These are phyloP conservation scores for Blastocystis sp. DNA, from an alignment of 352 stramenopile species.

Conservation along the genomic window DNA sequence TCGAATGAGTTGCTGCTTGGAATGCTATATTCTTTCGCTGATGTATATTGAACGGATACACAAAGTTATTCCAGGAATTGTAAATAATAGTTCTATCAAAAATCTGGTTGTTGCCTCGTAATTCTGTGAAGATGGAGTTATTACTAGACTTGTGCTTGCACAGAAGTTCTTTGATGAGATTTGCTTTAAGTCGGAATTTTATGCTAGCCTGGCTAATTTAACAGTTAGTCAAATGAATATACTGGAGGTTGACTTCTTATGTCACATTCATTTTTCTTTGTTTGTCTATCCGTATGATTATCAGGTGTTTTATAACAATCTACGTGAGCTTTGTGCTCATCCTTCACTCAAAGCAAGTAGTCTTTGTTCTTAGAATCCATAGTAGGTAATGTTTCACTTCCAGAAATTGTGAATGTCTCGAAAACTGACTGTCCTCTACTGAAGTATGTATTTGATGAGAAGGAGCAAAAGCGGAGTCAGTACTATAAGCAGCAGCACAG, in stretches of 20 bases:
- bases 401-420: background rate
- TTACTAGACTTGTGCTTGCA: background rate
- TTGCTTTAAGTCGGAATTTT: conserved; percentile 47
- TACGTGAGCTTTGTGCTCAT: background rate
- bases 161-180: conserved; percentile 58
- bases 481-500: background rate
- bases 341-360: background rate
- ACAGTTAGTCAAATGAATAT: background rate
- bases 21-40: conserved; percentile 39
- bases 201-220: conserved; percentile 11
- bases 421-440: background rate
- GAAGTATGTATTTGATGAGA: background rate
- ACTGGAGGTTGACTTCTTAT: conserved; percentile 34
- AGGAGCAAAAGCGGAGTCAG: conserved; percentile 1
- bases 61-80: background rate
- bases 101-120: conserved; percentile 22
- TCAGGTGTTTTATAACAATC: background rate
- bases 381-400: background rate
- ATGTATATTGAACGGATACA: conserved; percentile 4
- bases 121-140: background rate
- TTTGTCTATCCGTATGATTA: conserved; percentile 1
- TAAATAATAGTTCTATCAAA: background rate
- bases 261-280: conserved; percentile 22
- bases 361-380: background rate
- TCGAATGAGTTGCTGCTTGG: conserved; percentile 5